Conservation (phyloP, 208 protist genomes). For the Spongospora subterranea region DNA sequence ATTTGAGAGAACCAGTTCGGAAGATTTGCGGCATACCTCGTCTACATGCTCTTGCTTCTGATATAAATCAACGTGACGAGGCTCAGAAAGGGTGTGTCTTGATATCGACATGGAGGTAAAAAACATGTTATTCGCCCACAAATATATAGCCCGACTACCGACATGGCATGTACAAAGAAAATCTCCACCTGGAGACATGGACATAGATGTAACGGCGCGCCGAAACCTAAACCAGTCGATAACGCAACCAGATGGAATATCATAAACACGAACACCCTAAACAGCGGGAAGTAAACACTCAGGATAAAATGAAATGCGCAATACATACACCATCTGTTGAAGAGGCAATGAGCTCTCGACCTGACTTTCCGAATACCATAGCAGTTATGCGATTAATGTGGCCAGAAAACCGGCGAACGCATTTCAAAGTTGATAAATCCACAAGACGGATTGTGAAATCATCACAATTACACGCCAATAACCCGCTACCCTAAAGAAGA, state of each 20-base stretch:
- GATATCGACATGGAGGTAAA: neutral
- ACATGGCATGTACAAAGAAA: slow-evolving; percentile 40
- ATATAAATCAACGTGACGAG: neutral
- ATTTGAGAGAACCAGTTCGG: neutral
- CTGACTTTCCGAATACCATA: neutral
- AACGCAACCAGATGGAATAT: neutral
- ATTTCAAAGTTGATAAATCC: neutral
- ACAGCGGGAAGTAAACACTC: neutral
- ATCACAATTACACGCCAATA: neutral
- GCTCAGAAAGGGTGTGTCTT: neutral
- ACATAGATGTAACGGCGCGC: neutral
- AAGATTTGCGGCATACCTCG: neutral
- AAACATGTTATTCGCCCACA: slow-evolving; percentile 26
- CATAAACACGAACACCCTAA: slow-evolving; percentile 2
- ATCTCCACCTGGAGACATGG: slow-evolving; percentile 21
- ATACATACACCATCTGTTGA: neutral
- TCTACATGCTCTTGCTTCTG: neutral
- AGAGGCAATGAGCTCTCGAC: neutral
- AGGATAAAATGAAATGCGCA: neutral
- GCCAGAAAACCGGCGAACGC: slow-evolving; percentile 40
- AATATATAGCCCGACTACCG: neutral
- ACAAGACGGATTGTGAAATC: slow-evolving; percentile 6
- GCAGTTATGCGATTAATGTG: neutral
- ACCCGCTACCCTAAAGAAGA: neutral
- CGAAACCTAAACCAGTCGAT: slow-evolving; percentile 15